Evolutionary conservation across 2,329 filamentous ascomycete genomes (phyloP), one percentile per base, ranked within the genome.

Genomic region (Tricladium varicosporioides): DNA sequence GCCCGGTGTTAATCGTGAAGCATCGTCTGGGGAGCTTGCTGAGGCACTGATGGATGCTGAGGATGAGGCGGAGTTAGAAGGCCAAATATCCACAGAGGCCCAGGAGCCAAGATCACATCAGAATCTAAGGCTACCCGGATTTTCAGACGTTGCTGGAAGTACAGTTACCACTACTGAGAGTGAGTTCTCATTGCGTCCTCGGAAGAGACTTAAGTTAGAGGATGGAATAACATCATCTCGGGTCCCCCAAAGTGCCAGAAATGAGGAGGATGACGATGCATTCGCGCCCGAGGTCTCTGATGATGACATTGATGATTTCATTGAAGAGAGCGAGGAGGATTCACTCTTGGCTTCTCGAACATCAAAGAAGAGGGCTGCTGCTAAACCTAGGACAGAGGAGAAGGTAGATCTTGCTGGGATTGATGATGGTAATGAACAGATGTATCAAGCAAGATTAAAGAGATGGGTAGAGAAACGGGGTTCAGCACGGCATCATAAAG

Each of bases 371-470:
- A 53, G 58, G 27, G 13, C 58, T 5, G 15, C 51, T 4, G 33
- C 53, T 14, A 67, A 67, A 46, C 48, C 56, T 11, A 68, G 64
- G 33, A 54, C 27, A 3, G 67, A 71, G 18, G 72, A 71, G n/a
- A 64, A 67, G 22, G 64, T 71, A 45, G 71, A 72, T 56, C 60
- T 70, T 14, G 51, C 60, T 33, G 60, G 66, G 54, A 78, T 97
- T 16, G 94, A 99, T 67, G 94, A 99, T 71, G 95, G 94, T 0
- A 88, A 96, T 58, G 92, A 97, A 70, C 75, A 79, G 0, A 79
- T 92, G 16, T 99, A 95, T 70, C 88, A 91, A 66, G 76, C 77
- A 46, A 84, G 94, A 44, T 72, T 99, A 3, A 80, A 83, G 18
- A 83, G 83, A 54, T 99, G 94, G 94, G 80, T 89, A 1, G 75